These are phyloP conservation scores for Trifolium pratense DNA, from an alignment of 306 rosid genomes.

Conservation along the genomic window DNA sequence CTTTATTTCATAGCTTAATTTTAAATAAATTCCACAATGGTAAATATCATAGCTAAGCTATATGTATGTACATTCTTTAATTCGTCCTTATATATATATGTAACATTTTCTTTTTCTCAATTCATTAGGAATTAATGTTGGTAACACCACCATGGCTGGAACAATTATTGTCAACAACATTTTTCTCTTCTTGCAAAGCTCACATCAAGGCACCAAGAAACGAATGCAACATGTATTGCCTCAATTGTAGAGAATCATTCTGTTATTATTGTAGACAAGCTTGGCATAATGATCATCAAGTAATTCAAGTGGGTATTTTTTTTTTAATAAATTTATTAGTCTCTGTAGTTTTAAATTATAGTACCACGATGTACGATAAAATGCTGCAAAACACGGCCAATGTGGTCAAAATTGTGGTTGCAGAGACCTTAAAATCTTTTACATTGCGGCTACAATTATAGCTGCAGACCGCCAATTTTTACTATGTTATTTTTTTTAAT, in stretches of 20 bases:
- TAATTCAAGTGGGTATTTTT: slow-evolving; percentile 58
- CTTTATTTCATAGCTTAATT: not conserved
- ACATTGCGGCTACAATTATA: too few relatives aligned
- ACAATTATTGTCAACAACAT: slow-evolving; percentile 50
- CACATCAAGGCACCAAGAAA: slow-evolving; percentile 53
- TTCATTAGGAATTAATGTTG: slow-evolving; percentile 45
- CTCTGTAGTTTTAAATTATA: too few relatives aligned
- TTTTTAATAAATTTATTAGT: not conserved
- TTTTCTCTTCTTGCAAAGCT: slow-evolving; percentile 54
- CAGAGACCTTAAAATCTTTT: too few relatives aligned
- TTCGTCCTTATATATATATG: not conserved
- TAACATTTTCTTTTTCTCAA: not conserved
- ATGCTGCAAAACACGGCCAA: too few relatives aligned
- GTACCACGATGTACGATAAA: too few relatives aligned
- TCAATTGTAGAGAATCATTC: slow-evolving; percentile 58
- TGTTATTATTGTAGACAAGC: slow-evolving; percentile 67
- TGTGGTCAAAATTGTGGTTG: too few relatives aligned
- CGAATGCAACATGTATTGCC: slow-evolving; percentile 79
- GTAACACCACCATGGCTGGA: slow-evolving; percentile 69
- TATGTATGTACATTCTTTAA: not conserved
- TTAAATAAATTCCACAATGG: slow-evolving; percentile 40
- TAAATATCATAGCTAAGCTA: not conserved
- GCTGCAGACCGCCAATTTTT: too few relatives aligned
- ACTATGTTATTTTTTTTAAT: too few relatives aligned
- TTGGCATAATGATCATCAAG: slow-evolving; percentile 65